These are phyloP conservation scores for Fagus crenata DNA, from an alignment of 306 rosid genomes.

Conservation along the genomic window DNA sequence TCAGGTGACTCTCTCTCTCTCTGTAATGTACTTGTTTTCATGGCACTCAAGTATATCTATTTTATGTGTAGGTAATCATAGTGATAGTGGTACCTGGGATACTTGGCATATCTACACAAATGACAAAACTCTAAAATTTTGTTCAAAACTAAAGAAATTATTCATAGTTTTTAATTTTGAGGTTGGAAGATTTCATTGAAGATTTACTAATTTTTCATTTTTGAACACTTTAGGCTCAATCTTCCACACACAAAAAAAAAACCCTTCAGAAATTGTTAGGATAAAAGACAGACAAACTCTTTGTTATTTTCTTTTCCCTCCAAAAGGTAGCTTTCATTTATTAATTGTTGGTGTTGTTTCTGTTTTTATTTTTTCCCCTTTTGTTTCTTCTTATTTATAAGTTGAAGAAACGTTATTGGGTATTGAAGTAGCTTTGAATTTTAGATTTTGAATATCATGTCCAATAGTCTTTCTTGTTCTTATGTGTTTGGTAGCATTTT, in stretches of 20 bases:
- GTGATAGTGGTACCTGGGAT: no score
- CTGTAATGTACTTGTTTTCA: no score
- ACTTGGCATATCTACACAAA: no score
- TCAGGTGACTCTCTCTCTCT: no score
- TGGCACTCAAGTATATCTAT: no score
- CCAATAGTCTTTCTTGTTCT: neutral
- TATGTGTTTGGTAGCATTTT: neutral
- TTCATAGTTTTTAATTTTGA: no score
- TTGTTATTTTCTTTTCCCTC: neutral
- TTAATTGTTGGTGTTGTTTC: neutral
- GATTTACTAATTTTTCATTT: no score
- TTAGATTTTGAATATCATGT: neutral
- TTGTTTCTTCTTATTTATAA: neutral
- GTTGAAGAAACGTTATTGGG: neutral
- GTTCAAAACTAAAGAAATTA: no score
- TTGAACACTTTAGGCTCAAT: no score
- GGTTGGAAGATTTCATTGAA: no score
- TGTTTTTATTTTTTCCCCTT: neutral
- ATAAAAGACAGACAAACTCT: neutral
- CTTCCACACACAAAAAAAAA: neutral
- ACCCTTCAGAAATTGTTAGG: neutral
- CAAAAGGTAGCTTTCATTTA: neutral
- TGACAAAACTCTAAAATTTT: no score
- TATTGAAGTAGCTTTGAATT: conserved; percentile 9
- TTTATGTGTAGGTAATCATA: no score